Evolutionary conservation across 139 green algal genomes (phyloP).

Genomic region (Dunaliella primolecta): DNA sequence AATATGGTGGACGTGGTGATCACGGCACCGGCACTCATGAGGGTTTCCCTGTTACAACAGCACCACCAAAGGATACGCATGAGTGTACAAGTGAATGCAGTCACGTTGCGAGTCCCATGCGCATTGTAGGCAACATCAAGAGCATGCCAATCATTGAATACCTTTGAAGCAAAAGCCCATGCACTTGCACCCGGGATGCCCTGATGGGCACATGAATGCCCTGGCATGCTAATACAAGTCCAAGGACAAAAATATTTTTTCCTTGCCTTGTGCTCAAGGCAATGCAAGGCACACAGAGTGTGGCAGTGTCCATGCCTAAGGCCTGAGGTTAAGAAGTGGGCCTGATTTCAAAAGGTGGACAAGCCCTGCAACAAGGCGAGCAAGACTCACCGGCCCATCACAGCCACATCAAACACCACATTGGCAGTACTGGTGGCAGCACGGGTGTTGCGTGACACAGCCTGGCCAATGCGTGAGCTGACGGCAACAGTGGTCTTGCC

Average conservation of each 20-base stretch:
- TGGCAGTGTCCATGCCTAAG: background rate
- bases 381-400: background rate
- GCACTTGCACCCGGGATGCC: no score
- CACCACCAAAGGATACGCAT: background rate
- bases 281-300: background rate
- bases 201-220: no score
- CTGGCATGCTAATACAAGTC: no score
- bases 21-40: background rate
- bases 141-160: background rate
- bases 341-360: no score
- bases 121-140: background rate
- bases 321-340: no score
- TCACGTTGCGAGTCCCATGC: no score
- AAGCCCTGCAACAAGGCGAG: background rate
- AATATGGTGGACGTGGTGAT: background rate
- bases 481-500: background rate
- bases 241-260: no score
- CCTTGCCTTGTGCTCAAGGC: no score
- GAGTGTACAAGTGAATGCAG: background rate
- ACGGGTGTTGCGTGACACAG: background rate
- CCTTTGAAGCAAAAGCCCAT: background rate
- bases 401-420: background rate
- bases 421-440: background rate
- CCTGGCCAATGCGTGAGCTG: background rate
- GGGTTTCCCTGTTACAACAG: background rate